Base-by-base conservation (phyloP, 805 yeast species). In the Pichia exigua region DNA sequence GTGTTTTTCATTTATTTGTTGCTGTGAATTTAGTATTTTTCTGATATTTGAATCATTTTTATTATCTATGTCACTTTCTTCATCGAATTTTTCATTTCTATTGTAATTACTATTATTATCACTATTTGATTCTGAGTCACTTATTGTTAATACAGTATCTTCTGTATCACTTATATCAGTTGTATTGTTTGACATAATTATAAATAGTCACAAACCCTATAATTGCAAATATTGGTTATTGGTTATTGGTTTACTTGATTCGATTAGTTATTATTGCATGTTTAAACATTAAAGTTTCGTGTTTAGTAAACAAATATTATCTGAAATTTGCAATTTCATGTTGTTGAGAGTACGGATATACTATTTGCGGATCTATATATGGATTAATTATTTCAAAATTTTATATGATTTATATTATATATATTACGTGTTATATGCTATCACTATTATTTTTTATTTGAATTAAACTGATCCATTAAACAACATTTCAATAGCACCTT, bases 401-500 rank as follows among this genome's bases (percentile, higher is more conserved):
- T 35, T 35, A n/a, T 17, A 17, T 35, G 18, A n/a, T 42, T 26
- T 27, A 24, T 43, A 10, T 40, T 40, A 15, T 3, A 15, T 3
- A 24, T 8, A 42, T 24, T 42, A 11, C 4, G 26, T 24, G 26
- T 24, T 24, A 24, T 24, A 24, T 24, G 26, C 7, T 24, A 24
- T n/a, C 13, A 24, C 5, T 8, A 20, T 20, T 20, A 21, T 20
- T 18, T 9, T 40, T 42, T 42, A 42, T 15, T 22, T 18, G 4
- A 4, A 13, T 60, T 65, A 79, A 42, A 78, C 75, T 51, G 71
- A 69, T 27, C 86, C 87, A 55, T 77, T 85, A 52, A 91, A 75
- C 60, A 91, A 72, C 49, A 88, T 87, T 68, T 92, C 97, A 48
- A 92, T 75, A 12, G 99, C 99, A 45, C 97, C 97, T 71, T 92